Conservation (phyloP, 345 rosid genomes). For the Excoecaria cochinchinensis region DNA sequence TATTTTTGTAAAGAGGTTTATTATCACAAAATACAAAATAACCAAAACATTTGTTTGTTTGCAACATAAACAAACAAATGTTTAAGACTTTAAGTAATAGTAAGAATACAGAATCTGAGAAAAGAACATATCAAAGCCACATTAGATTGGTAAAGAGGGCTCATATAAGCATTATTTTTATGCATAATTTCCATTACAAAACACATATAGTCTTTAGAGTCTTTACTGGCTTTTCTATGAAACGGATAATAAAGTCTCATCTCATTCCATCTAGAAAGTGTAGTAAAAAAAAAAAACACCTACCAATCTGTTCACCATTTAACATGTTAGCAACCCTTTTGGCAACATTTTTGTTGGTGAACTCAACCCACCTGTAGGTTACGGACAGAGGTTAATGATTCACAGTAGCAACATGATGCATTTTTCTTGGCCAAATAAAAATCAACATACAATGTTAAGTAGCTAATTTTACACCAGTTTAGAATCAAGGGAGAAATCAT, state of each 20-base stretch:
- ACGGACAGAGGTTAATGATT: background rate
- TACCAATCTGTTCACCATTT: slow-evolving; percentile 93
- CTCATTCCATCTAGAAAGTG: background rate
- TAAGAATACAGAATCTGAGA: background rate
- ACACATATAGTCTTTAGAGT: background rate
- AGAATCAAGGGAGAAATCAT: background rate
- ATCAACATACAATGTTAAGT: background rate
- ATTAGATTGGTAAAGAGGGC: background rate
- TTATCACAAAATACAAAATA: background rate
- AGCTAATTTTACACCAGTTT: background rate
- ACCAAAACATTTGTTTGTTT: background rate
- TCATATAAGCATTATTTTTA: background rate
- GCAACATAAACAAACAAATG: background rate
- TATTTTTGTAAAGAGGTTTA: background rate
- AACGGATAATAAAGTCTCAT: background rate
- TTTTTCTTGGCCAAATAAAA: background rate
- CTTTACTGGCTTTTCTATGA: background rate
- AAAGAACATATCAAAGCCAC: background rate
- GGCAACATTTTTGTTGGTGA: slow-evolving; percentile 65
- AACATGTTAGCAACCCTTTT: slow-evolving; percentile 80
- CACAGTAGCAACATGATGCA: slow-evolving; percentile 5
- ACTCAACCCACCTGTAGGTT: slow-evolving; percentile 87
- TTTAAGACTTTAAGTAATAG: background rate
- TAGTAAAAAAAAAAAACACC: background rate
- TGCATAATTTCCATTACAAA: background rate